Percentiles rank a stretch among this genome's conserved stretches.
phyloP scores from a whole-genome alignment of 129 eudicot species.

The Artemisia tridentata region DNA sequence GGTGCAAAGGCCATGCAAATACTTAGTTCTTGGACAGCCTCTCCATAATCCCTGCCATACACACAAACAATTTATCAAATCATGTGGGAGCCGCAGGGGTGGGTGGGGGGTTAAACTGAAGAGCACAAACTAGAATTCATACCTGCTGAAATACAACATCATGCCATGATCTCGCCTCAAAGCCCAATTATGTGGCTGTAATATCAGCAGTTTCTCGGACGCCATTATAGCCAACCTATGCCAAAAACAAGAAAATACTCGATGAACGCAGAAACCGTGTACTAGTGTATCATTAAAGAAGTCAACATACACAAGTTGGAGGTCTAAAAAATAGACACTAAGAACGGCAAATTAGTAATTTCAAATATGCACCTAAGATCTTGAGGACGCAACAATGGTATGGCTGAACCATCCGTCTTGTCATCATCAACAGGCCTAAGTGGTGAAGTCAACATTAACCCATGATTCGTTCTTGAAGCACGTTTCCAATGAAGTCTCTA shows the following conservation, averaged over 20 bases:
- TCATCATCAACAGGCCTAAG: conserved; percentile 67
- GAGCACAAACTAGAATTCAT: conserved; percentile 1
- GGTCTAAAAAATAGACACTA: neutral
- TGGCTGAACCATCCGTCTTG: conserved; percentile 45
- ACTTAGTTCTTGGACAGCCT: conserved; percentile 92
- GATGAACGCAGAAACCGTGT: no score
- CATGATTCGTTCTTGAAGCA: conserved; percentile 73
- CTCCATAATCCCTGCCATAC: conserved; percentile 64
- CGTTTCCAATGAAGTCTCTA: conserved; percentile 97
- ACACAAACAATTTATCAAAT: neutral
- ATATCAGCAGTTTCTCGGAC: conserved; percentile 74
- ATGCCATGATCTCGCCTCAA: conserved; percentile 91
- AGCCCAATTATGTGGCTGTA: conserved; percentile 96
- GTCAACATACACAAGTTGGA: no score
- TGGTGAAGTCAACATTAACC: conserved; percentile 89
- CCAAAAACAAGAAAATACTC: conserved; percentile 17
- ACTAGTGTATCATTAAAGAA: no score
- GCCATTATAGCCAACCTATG: conserved; percentile 96
- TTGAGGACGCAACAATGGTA: conserved; percentile 79
- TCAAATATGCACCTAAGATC: conserved; percentile 58
- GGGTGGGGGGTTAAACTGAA: neutral
- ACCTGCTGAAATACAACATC: conserved; percentile 92
- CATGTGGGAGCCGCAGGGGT: neutral
- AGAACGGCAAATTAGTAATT: conserved; percentile 21
- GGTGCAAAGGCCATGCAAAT: conserved; percentile 99